Percentiles rank a stretch among this genome's conserved stretches.
These are phyloP conservation scores for Papiliotrema terrestris DNA, from an alignment of 1,284 basidiomycete species.

Conservation along the genomic window DNA sequence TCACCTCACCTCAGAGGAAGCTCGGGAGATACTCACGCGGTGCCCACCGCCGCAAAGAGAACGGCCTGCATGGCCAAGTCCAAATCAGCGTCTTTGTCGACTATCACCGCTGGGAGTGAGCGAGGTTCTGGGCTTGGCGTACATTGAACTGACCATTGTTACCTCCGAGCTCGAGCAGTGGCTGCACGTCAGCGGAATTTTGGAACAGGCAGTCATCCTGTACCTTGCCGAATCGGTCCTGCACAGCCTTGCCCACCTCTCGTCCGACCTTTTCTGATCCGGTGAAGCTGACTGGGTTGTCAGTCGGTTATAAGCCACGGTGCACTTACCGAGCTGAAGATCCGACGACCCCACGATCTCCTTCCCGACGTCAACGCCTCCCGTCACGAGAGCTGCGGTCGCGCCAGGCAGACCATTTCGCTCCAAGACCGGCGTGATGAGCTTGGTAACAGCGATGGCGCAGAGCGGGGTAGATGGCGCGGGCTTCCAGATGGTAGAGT, in stretches of 20 bases:
- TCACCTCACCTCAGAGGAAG: not conserved
- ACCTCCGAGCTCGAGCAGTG: conserved; percentile 87
- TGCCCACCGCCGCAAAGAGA: conserved; percentile 91
- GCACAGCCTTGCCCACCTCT: conserved; percentile 75
- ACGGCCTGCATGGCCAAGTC: conserved; percentile 73
- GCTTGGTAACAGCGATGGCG: conserved; percentile 75
- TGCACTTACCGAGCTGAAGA: conserved; percentile 60
- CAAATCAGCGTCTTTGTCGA: conserved; percentile 90
- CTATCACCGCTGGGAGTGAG: conserved; percentile 60
- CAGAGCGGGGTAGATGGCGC: conserved; percentile 83
- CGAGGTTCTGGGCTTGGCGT: not conserved
- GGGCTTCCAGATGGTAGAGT: conserved; percentile 93
- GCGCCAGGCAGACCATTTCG: conserved; percentile 77
- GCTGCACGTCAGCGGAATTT: conserved; percentile 51
- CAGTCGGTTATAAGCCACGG: not conserved
- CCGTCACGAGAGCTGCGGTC: conserved; percentile 75
- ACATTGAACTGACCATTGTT: conserved; percentile 65
- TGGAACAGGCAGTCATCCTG: not conserved
- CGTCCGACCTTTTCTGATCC: conserved; percentile 85
- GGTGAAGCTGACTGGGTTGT: conserved; percentile 72
- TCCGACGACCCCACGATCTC: conserved; percentile 67
- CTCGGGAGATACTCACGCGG: conserved; percentile 53
- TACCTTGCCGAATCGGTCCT: conserved; percentile 53
- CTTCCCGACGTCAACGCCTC: conserved; percentile 75
- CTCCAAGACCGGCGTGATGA: conserved; percentile 76